phyloP scores from a whole-genome alignment of 257 asterid species.

The Paraleonurus japonicus region DNA sequence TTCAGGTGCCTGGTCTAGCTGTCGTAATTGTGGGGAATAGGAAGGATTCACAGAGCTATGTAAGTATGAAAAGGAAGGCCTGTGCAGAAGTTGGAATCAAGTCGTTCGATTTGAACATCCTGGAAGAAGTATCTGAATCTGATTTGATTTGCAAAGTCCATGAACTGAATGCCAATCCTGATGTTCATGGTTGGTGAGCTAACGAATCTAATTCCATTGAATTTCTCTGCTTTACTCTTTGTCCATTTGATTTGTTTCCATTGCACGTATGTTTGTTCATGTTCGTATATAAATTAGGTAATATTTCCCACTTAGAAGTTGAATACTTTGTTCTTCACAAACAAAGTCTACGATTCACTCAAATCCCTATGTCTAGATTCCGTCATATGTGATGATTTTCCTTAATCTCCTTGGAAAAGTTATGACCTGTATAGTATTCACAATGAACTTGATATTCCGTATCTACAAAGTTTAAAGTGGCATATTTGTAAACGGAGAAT shows the following conservation, averaged over 20 bases:
- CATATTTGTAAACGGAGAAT: not conserved
- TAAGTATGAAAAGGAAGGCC: slow-evolving; percentile 86
- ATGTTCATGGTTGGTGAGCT: slow-evolving; percentile 77
- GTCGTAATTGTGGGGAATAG: slow-evolving; percentile 86
- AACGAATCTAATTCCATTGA: not conserved
- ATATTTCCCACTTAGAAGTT: not conserved
- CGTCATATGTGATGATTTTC: not conserved
- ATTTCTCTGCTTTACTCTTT: not conserved
- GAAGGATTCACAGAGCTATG: slow-evolving; percentile 95
- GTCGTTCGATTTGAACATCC: slow-evolving; percentile 77
- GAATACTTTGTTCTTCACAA: not conserved
- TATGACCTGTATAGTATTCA: not conserved
- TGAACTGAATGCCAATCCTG: slow-evolving; percentile 74
- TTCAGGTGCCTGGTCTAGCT: slow-evolving; percentile 90
- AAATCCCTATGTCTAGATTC: not conserved
- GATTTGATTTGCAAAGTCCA: slow-evolving; percentile 77
- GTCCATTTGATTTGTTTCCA: not conserved
- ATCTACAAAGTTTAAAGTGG: not conserved
- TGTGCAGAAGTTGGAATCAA: slow-evolving; percentile 89
- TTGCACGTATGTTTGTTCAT: not conserved
- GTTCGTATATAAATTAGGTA: not conserved
- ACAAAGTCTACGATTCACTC: not conserved
- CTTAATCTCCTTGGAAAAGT: not conserved
- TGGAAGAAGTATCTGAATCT: slow-evolving; percentile 71
- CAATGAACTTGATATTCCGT: not conserved